Evolutionary conservation across 768 basidiomycete genomes (phyloP).

Genomic region (Kondoa malvinella): DNA sequence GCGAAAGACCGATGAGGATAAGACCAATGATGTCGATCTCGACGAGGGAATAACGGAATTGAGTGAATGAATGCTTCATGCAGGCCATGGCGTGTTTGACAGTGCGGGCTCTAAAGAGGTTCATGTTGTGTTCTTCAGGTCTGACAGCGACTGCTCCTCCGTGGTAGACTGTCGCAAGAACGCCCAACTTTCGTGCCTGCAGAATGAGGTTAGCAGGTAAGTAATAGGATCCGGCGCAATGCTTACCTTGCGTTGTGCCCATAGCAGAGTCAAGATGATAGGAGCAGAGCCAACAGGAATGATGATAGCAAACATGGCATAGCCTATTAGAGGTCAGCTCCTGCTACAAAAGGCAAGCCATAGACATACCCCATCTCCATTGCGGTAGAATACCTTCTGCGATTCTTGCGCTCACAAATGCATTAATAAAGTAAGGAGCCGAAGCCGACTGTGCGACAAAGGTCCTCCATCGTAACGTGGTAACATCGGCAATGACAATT

Average conservation of each 20-base stretch:
- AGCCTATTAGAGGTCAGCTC: slow-evolving; percentile 9
- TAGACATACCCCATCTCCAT: slow-evolving; percentile 34
- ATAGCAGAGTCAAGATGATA: slow-evolving; percentile 22
- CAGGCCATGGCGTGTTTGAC: too few species aligned
- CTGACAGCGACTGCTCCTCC: background rate
- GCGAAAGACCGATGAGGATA: slow-evolving; percentile 24
- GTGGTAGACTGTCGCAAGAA: slow-evolving; percentile 18
- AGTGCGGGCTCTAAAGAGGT: too few species aligned
- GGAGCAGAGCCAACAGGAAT: slow-evolving; percentile 26
- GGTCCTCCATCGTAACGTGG: slow-evolving; percentile 34
- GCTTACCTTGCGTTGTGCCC: slow-evolving; percentile 21
- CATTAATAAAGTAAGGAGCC: slow-evolving; percentile 31
- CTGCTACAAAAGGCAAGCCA: background rate
- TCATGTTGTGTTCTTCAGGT: slow-evolving; percentile 12
- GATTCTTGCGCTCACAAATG: slow-evolving; percentile 34
- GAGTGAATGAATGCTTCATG: too few species aligned
- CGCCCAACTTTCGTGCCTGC: slow-evolving; percentile 21
- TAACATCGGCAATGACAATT: slow-evolving; percentile 35
- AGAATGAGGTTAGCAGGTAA: background rate
- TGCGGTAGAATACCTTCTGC: slow-evolving; percentile 22
- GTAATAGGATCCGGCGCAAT: background rate
- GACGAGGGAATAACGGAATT: too few species aligned
- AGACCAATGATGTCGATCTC: slow-evolving; percentile 26
- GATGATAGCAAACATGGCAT: slow-evolving; percentile 31
- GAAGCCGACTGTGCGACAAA: slow-evolving; percentile 26